Conservation (phyloP, 805 yeast species). For the Metschnikowia kofuensis region DNA sequence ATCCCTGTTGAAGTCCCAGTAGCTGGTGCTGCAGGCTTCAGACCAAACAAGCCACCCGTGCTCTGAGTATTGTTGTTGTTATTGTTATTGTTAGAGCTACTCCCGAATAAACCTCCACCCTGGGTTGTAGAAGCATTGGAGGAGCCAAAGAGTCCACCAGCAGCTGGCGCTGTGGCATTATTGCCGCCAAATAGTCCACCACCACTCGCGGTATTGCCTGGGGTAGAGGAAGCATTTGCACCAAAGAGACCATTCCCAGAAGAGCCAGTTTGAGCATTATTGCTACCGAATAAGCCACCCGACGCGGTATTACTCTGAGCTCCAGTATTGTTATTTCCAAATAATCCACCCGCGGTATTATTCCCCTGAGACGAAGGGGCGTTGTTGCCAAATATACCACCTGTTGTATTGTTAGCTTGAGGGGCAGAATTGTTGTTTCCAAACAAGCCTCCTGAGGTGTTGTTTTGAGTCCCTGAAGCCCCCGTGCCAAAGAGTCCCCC, state of each 20-base stretch:
- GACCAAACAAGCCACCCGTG: constrained; percentile 10
- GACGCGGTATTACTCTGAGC: constrained; percentile 2
- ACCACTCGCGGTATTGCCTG: background rate
- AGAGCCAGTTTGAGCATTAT: constrained; percentile 1
- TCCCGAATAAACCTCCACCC: constrained; percentile 12
- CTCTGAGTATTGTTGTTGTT: background rate
- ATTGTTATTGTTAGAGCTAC: background rate
- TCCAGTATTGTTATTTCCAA: constrained; percentile 12
- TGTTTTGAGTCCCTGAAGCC: background rate
- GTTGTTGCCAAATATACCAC: constrained; percentile 1
- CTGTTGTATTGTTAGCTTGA: background rate
- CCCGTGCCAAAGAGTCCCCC: background rate
- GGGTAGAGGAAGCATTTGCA: background rate
- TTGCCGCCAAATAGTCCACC: constrained; percentile 22
- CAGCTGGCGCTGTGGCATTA: constrained; percentile 12
- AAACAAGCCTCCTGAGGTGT: background rate
- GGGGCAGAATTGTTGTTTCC: background rate
- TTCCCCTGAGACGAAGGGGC: background rate
- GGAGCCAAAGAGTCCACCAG: constrained; percentile 40
- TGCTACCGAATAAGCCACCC: constrained; percentile 14
- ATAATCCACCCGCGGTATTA: constrained; percentile 7
- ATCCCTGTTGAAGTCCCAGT: constrained; percentile 8
- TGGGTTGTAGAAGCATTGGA: constrained; percentile 11
- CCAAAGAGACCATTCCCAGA: constrained; percentile 6
- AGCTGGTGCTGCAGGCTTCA: constrained; percentile 6